Evolutionary conservation across 2,329 filamentous ascomycete species (phyloP).

Genomic region (Xylaria sp.): DNA sequence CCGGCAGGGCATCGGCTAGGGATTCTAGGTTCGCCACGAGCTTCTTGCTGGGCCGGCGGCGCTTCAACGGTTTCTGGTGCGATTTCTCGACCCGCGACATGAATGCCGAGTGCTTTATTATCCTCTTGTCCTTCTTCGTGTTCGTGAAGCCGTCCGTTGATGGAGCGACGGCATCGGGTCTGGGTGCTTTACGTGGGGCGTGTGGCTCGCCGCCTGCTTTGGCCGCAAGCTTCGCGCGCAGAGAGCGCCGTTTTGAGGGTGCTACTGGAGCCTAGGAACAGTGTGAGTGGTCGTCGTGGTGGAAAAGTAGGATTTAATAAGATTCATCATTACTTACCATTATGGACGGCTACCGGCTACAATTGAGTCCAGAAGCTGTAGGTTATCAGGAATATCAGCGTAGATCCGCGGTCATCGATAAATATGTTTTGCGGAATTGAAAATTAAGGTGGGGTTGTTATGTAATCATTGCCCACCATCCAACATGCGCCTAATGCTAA

Average conservation of each 20-base stretch:
- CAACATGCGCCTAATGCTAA: too few relatives aligned
- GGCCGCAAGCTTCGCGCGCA: conserved; percentile 65
- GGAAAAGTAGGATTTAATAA: neutral
- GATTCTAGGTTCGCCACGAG: conserved; percentile 78
- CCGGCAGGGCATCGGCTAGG: conserved; percentile 83
- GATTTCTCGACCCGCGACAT: conserved; percentile 78
- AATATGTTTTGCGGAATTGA: neutral
- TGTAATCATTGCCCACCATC: conserved; percentile 7
- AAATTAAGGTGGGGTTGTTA: conserved; percentile 14
- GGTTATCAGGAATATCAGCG: neutral
- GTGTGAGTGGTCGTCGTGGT: conserved; percentile 20
- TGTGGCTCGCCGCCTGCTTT: conserved; percentile 61
- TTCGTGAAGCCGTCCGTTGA: conserved; percentile 67
- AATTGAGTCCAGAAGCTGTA: neutral
- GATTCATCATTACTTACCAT: conserved; percentile 32
- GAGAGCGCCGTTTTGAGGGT: conserved; percentile 64
- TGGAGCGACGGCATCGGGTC: conserved; percentile 60
- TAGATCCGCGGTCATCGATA: too few relatives aligned
- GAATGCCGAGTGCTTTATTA: conserved; percentile 83
- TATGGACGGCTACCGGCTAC: neutral
- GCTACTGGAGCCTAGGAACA: conserved; percentile 53
- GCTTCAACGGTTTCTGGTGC: conserved; percentile 65
- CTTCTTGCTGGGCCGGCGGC: conserved; percentile 78
- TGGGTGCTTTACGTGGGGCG: conserved; percentile 63
- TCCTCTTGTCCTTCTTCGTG: conserved; percentile 84